Base-by-base conservation (phyloP, 805 yeast genomes). In the Maudiozyma barnettii region DNA sequence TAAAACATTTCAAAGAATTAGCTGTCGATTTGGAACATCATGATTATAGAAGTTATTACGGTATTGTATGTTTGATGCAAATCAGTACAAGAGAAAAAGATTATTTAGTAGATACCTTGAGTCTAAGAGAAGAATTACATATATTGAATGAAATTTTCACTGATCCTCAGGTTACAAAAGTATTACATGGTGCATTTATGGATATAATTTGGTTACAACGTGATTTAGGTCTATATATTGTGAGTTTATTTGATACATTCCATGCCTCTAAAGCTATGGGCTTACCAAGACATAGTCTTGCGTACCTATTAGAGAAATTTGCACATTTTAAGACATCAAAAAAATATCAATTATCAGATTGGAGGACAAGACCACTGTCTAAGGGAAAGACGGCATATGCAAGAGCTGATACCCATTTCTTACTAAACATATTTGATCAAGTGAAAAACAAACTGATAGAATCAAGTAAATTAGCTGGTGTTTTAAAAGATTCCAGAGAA, bases 1-100 rank as follows among this genome's bases (percentile, higher is more conserved):
- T 93, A 41, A 61, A 64, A 45, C 59, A 63, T 3, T 72, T 73
- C 48, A 66, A 71, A 2, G 95, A 79, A 47, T 77, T 93, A 37
- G 99, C 98, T 1, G 83, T 93, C 14, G 99, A 93, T 72, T 75
- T 93, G 51, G 99, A 93, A 61, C 99, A 93, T 65, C 99, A 93
- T 61, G 97, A 90, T 60, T 84, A 77, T 62, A 75, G 97, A 63
- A 74, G 96, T 0, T 93, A 87, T 57, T 82, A 84, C 57, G 99
- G 99, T 39, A 69, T 93, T 39, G 93, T 89, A 1, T 89, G 90
- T 63, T 69, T 93, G 41, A 88, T 93, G 95, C 99, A 93, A 67
- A 82, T 93, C 16, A 84, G 95, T 46, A 80, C 83, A 19, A 67
- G 91, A 47, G 77, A 78, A n/a, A 73, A 76, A 48, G 99, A 93